Base-by-base conservation (phyloP, 352 stramenopile genomes). In the Phytophthora ramorum region DNA sequence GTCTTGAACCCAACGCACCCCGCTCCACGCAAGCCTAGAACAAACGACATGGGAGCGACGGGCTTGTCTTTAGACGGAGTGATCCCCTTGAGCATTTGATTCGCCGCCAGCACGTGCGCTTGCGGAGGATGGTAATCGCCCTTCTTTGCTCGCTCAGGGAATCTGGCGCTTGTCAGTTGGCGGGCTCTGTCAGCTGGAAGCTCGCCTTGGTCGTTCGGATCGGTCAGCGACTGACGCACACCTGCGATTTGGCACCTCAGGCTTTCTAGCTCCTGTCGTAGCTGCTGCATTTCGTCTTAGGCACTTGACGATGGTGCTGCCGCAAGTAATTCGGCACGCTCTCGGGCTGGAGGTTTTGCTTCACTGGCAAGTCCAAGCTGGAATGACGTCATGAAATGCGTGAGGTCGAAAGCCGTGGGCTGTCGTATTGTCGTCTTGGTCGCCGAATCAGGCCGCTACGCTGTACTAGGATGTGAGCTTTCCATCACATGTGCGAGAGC, bases 381-480 rank as follows among this genome's bases (percentile, higher is more conserved):
- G 10, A 67, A 60, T 9, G 49, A 60, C 7, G 30, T n/a, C 58
- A 67, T 60, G 32, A 67, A 67, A 12, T 48, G 20, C 3, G 34
- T n/a, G 10, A 40, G 34, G 34, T 40, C 34, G 34, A 40, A 40
- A 1, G 0, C 34, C 34, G 34, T 40, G 34, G 34, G 9, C 9
- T 40, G 34, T 16, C 5, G 34, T 40, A 8, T 16, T 8, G 34
- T 40, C 34, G 34, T 16, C 34, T 16, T 40, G 34, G 34, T 40
- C 34, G 34, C 10, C 9, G 9, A 40, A 40, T 14, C 1, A 40
- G 34, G 4, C 34, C 13, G 34, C 34, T 40, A 1, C 34, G 10
- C 9, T 8, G 34, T 40, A 8, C 10, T 40, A 1, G 34, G 34
- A 40, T 0, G 34, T 40, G 34, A 40, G 10, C 34, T 40, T 8